These are phyloP conservation scores for Megacollybia marginata DNA, from an alignment of 768 basidiomycete species.

Conservation along the genomic window DNA sequence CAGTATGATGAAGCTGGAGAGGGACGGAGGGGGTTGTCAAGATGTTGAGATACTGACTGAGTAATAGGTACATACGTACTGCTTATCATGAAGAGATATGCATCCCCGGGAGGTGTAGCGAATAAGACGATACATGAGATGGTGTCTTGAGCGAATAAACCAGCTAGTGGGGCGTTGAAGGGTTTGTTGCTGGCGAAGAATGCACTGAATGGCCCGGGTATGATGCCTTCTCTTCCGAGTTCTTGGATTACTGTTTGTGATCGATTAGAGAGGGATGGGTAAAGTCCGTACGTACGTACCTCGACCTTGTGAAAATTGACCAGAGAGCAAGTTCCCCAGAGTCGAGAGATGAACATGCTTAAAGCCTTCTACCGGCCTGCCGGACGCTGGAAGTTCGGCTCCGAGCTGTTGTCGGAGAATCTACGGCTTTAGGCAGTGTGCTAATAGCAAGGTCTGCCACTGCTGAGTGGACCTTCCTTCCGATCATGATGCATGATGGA, in stretches of 20 bases:
- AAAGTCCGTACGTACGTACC: too few relatives aligned
- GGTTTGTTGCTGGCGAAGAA: constrained; percentile 69
- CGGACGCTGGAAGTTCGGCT: too few relatives aligned
- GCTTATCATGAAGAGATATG: constrained; percentile 64
- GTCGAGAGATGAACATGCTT: constrained; percentile 59
- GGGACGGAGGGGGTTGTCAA: too few relatives aligned
- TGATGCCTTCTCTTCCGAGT: constrained; percentile 46
- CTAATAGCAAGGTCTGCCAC: too few relatives aligned
- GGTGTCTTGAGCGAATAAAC: constrained; percentile 55
- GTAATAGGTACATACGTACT: constrained; percentile 26
- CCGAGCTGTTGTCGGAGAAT: too few relatives aligned
- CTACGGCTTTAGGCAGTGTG: too few relatives aligned
- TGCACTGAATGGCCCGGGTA: constrained; percentile 56
- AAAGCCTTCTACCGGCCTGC: too few relatives aligned
- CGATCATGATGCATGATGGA: too few relatives aligned
- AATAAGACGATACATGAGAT: constrained; percentile 49
- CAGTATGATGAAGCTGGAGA: constrained; percentile 61
- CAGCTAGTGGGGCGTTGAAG: constrained; percentile 58
- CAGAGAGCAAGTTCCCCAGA: constrained; percentile 55
- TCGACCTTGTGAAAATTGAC: constrained; percentile 61
- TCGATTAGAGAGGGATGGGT: too few relatives aligned
- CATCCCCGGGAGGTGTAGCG: constrained; percentile 62
- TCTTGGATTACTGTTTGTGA: too few relatives aligned
- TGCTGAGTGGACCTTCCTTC: too few relatives aligned
- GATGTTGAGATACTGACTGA: neutral